Evolutionary conservation across 257 asterid species (phyloP), one percentile per base, ranked within the genome.

Genomic region (Salvia splendens): DNA sequence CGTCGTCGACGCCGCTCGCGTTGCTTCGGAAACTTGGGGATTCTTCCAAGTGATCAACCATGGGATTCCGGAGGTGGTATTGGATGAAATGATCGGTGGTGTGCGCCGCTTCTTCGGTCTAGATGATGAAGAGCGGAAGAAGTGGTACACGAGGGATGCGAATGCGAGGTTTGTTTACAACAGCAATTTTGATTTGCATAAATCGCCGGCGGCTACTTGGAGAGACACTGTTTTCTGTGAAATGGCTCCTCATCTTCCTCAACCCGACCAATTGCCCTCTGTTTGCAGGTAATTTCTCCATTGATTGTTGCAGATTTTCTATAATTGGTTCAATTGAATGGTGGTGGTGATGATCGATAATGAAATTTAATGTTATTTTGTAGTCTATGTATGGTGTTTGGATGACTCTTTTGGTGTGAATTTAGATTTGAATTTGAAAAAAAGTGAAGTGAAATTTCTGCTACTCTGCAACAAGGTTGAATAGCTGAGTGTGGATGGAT

Each of bases 31-130:
- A 67, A 40, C 66, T 0, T 82, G 81, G 86, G 88, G 86, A 0
- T 82, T 85, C 65, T 85, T 85, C 77, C 85, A 74, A 57, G 74
- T 85, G 16, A 63, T 82, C 17, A 79, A 82, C 61, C 91, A 61
- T 32, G 82, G 81, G 36, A 79, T 73, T 45, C 73, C 84, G 0
- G 50, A 5, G 33, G 3, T 16, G 0, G 72, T 78, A 40, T 16
- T 75, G 32, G 79, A 70, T 36, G 74, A 71, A 36, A 73, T 67
- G 75, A 40, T 73, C 0, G 65, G 53, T 4, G 68, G 73, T 9
- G 54, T 52, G 24, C 51, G 75, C 0, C 33, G 60, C 30, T 84
- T 81, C 45, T 72, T 79, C 8, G 85, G 64, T 38, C 68, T 73
- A 30, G 71, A 68, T 6, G 65, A 42, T 1, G 71, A 58, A 45